These are phyloP conservation scores for Lentinula sp. DNA, from an alignment of 768 basidiomycete species.

Conservation along the genomic window DNA sequence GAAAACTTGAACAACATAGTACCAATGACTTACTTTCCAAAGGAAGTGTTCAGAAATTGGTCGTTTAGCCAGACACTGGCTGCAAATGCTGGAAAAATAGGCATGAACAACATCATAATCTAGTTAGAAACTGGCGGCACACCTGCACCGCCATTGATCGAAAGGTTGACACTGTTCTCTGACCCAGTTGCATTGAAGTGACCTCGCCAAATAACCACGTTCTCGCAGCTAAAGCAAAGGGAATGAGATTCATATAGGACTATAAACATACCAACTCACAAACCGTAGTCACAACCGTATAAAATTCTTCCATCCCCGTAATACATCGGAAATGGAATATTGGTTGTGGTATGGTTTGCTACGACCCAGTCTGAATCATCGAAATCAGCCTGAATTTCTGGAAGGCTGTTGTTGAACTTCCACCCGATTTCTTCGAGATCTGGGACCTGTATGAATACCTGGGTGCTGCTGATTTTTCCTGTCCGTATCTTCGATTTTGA, in stretches of 20 bases:
- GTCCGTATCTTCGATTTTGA: conserved; percentile 5
- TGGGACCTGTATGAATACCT: neutral
- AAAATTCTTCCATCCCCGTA: conserved; percentile 75
- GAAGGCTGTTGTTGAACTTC: conserved; percentile 72
- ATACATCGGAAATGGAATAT: conserved; percentile 60
- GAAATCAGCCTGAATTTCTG: conserved; percentile 54
- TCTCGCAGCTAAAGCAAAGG: conserved; percentile 59
- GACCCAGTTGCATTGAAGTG: conserved; percentile 61
- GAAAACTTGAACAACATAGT: neutral
- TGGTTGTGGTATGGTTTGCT: conserved; percentile 70
- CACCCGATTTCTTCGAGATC: conserved; percentile 32
- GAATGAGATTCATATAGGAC: neutral
- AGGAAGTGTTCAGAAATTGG: conserved; percentile 64
- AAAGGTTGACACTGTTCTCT: conserved; percentile 63
- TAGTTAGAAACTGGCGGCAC: conserved; percentile 5
- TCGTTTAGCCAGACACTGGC: conserved; percentile 79
- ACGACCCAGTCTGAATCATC: conserved; percentile 59
- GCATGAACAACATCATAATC: neutral
- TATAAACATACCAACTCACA: conserved; percentile 36
- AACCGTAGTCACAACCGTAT: conserved; percentile 85
- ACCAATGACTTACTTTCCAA: conserved; percentile 53
- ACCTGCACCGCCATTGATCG: conserved; percentile 81
- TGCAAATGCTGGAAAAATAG: conserved; percentile 55
- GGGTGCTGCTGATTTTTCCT: neutral
- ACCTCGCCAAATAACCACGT: conserved; percentile 75